Conservation (phyloP, 352 stramenopile species). For the Pythium guiyangense region DNA sequence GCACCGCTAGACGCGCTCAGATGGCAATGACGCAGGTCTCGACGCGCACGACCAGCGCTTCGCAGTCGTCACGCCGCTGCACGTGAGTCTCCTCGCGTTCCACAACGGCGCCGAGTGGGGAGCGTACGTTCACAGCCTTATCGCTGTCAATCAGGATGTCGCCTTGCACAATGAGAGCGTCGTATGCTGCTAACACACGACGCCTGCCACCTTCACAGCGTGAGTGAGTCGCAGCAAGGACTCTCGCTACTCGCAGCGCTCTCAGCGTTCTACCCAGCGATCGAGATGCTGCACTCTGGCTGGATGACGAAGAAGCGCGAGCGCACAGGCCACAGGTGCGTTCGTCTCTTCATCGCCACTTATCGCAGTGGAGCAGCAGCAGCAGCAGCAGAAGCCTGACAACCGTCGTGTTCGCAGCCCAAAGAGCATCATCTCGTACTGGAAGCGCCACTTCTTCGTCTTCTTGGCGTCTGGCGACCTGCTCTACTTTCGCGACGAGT, state of each 20-base stretch:
- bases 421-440: conserved; percentile 82
- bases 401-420: conserved; percentile 12
- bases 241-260: conserved; percentile 68
- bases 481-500: conserved; percentile 77
- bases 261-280: conserved; percentile 68
- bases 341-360: not conserved
- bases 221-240: conserved; percentile 72
- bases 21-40: conserved; percentile 44
- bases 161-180: no score
- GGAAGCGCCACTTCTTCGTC: conserved; percentile 81
- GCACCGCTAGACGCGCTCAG: conserved; percentile 40
- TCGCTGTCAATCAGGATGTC: no score
- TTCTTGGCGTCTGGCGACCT: conserved; percentile 70
- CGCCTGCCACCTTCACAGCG: no score
- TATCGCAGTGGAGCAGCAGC: not conserved
- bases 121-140: conserved; percentile 22
- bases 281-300: conserved; percentile 67
- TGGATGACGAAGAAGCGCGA: conserved; percentile 77
- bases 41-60: conserved; percentile 74
- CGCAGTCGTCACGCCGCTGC: conserved; percentile 59
- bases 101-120: conserved; percentile 67
- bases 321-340: conserved; percentile 51
- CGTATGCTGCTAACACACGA: no score
- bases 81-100: conserved; percentile 72
- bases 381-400: no score